These are phyloP conservation scores for Sporisorium sorghi DNA, from an alignment of 1,284 basidiomycete species.

Conservation along the genomic window DNA sequence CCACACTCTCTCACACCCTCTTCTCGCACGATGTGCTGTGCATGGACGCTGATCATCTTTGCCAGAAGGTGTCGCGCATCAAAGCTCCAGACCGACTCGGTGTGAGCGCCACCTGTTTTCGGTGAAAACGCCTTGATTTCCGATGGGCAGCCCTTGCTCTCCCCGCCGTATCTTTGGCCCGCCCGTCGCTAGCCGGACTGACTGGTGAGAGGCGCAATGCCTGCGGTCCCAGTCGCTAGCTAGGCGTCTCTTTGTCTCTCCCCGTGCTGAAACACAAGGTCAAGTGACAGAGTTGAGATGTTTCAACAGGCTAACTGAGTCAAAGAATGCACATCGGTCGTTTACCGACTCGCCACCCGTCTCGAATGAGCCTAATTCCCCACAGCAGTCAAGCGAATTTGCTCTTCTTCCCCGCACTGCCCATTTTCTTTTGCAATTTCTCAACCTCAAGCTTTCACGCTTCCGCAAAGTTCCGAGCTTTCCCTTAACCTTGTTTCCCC, in stretches of 20 bases:
- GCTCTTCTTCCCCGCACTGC: conserved; percentile 8
- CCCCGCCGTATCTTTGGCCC: too few relatives aligned
- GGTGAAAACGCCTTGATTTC: too few relatives aligned
- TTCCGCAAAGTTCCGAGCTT: conserved; percentile 23
- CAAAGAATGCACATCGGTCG: not conserved
- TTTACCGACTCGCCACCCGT: not conserved
- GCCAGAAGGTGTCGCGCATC: too few relatives aligned
- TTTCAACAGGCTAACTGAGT: not conserved
- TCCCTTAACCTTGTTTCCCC: not conserved
- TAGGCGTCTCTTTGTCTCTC: not conserved
- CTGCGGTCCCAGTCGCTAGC: too few relatives aligned
- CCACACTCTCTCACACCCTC: not conserved
- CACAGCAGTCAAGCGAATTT: not conserved
- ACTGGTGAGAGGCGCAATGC: too few relatives aligned
- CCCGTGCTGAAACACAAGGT: not conserved
- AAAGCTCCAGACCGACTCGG: too few relatives aligned
- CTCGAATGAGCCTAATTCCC: not conserved
- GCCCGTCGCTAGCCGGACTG: too few relatives aligned
- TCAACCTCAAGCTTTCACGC: conserved; percentile 18
- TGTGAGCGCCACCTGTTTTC: too few relatives aligned
- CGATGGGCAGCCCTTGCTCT: too few relatives aligned
- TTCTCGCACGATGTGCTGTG: not conserved
- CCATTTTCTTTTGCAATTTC: not conserved
- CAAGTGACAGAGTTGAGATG: not conserved
- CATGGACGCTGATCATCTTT: too few relatives aligned